These are phyloP conservation scores for Leucocoprinus birnbaumii DNA, from an alignment of 768 basidiomycete species.

Conservation along the genomic window DNA sequence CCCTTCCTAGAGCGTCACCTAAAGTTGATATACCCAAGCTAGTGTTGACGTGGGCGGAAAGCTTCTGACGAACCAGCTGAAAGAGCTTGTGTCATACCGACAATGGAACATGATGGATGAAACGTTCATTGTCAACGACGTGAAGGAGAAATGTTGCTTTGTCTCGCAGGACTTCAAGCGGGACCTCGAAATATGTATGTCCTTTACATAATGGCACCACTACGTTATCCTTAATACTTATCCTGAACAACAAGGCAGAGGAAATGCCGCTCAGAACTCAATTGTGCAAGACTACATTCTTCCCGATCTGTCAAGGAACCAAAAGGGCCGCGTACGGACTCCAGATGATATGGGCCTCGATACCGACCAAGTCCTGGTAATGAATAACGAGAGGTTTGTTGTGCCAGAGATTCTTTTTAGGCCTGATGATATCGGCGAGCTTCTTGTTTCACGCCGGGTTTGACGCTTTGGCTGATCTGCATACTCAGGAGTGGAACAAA, in stretches of 20 bases:
- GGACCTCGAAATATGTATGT: slow-evolving; percentile 73
- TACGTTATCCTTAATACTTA: not conserved
- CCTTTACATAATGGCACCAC: not conserved
- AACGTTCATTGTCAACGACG: slow-evolving; percentile 89
- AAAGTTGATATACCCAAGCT: slow-evolving; percentile 5
- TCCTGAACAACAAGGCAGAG: slow-evolving; percentile 32
- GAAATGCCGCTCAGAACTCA: slow-evolving; percentile 52
- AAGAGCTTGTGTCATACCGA: slow-evolving; percentile 89
- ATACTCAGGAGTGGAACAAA: slow-evolving; percentile 72
- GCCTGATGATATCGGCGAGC: slow-evolving; percentile 84
- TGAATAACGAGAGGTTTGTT: slow-evolving; percentile 90
- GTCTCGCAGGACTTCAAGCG: slow-evolving; percentile 68
- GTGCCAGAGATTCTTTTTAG: slow-evolving; percentile 93
- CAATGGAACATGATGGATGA: slow-evolving; percentile 99
- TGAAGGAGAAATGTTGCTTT: slow-evolving; percentile 90
- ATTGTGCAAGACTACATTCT: slow-evolving; percentile 89
- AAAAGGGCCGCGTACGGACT: slow-evolving; percentile 52
- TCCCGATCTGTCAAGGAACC: slow-evolving; percentile 78
- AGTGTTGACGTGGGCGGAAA: slow-evolving; percentile 97
- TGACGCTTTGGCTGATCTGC: not conserved
- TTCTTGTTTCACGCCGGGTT: not conserved
- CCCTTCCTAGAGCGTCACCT: slow-evolving; percentile 10
- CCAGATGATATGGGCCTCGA: slow-evolving; percentile 51
- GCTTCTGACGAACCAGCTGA: slow-evolving; percentile 91
- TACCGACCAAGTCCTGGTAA: slow-evolving; percentile 68